Percentiles rank a stretch among this genome's conserved stretches.
phyloP scores from a whole-genome alignment of 2,329 filamentous ascomycete species.

The Metarhizium album region DNA sequence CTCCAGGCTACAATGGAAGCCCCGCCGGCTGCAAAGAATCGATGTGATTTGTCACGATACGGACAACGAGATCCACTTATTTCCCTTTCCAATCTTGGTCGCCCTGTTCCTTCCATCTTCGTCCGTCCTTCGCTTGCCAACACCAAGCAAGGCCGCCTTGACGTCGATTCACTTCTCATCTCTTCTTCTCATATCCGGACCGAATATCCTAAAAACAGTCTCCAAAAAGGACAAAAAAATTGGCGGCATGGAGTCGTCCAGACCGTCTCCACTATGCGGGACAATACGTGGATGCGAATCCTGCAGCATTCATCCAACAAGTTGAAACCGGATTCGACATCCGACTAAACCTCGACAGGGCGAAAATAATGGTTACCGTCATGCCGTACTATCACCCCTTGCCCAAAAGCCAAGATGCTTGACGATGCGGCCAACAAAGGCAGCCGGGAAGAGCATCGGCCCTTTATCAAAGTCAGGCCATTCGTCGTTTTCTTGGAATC shows the following conservation, averaged over 20 bases:
- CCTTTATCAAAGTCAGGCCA: slow-evolving; percentile 8
- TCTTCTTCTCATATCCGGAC: neutral
- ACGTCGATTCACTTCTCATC: neutral
- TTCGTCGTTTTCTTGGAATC: slow-evolving; percentile 1
- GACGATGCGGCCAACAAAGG: neutral
- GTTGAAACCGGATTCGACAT: neutral
- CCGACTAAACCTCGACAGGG: neutral
- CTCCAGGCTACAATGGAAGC: neutral
- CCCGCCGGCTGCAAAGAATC: neutral
- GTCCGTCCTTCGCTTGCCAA: neutral
- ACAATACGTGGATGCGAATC: neutral
- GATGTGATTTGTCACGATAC: neutral
- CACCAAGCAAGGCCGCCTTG: neutral
- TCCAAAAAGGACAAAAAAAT: no score
- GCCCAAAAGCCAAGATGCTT: neutral
- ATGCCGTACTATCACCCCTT: neutral
- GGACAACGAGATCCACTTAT: neutral
- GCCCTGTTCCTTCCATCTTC: neutral
- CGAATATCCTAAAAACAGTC: neutral
- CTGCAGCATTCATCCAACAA: neutral
- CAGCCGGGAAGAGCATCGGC: slow-evolving; percentile 4
- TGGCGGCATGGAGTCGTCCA: neutral
- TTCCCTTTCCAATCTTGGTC: neutral
- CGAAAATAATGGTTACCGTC: neutral
- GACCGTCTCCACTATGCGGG: neutral